Evolutionary conservation across 2,329 filamentous ascomycete genomes (phyloP).

Genomic region (Orbilia brochopaga): DNA sequence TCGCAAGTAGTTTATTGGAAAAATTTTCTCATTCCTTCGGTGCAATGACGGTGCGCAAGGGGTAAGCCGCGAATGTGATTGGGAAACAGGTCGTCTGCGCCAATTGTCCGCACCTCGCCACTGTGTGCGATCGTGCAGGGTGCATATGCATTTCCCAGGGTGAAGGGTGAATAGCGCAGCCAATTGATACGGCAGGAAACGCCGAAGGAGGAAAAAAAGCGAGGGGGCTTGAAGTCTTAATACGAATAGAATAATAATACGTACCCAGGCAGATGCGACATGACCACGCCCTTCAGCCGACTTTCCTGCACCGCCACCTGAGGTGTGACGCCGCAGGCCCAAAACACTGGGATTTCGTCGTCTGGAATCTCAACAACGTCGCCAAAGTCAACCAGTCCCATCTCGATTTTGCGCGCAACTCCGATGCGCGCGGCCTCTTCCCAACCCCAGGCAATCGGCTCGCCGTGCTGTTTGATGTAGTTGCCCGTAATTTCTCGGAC

Average conservation of each 20-base stretch:
- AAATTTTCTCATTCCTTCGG: constrained; percentile 16
- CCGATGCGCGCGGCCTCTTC: constrained; percentile 64
- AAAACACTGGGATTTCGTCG: constrained; percentile 65
- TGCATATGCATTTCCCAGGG: constrained; percentile 45
- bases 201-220: constrained; percentile 17
- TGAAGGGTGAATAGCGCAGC: constrained; percentile 20
- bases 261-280: constrained; percentile 66
- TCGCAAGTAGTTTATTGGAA: constrained; percentile 2
- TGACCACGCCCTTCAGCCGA: constrained; percentile 64
- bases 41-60: neutral
- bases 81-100: neutral
- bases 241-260: constrained; percentile 23
- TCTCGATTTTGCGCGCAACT: constrained; percentile 60
- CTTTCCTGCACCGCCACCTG: constrained; percentile 69
- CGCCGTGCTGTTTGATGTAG: constrained; percentile 67
- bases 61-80: neutral
- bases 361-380: constrained; percentile 60
- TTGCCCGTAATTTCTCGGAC: constrained; percentile 65
- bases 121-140: constrained; percentile 27
- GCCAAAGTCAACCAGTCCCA: constrained; percentile 66
- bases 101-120: constrained; percentile 9
- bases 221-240: constrained; percentile 27
- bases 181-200: constrained; percentile 29
- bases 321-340: constrained; percentile 72
- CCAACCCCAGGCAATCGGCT: constrained; percentile 71